These are phyloP conservation scores for Citrus maxima DNA, from an alignment of 345 rosid genomes.

Conservation along the genomic window DNA sequence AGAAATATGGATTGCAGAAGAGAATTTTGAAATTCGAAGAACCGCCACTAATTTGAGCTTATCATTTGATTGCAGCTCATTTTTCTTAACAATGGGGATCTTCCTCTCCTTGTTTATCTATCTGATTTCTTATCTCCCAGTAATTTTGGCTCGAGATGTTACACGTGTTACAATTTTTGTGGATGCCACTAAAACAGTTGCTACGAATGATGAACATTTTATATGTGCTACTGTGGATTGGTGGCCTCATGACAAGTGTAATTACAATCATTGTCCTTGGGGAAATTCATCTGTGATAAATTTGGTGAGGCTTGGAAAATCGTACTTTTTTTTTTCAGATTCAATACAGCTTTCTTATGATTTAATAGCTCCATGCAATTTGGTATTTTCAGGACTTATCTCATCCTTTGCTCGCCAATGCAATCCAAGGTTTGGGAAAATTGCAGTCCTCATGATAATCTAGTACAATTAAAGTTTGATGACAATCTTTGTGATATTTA, in stretches of 20 bases:
- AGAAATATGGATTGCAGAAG: background rate
- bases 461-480: conserved; percentile 8
- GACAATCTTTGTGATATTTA: background rate
- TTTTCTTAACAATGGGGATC: conserved; percentile 43
- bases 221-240: conserved; percentile 94
- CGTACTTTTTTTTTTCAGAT: background rate
- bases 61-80: conserved; percentile 25
- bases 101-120: conserved; percentile 29
- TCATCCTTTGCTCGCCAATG: conserved; percentile 69
- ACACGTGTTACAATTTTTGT: conserved; percentile 40
- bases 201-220: conserved; percentile 73
- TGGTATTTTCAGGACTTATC: conserved; percentile 66
- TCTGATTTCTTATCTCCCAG: conserved; percentile 42
- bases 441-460: background rate
- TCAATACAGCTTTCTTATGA: background rate
- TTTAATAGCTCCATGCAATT: background rate
- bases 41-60: background rate
- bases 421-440: conserved; percentile 54
- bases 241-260: conserved; percentile 99
- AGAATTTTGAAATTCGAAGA: background rate
- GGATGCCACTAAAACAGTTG: conserved; percentile 46
- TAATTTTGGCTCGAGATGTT: conserved; percentile 43
- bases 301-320: conserved; percentile 44
- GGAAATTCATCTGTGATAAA: conserved; percentile 70
- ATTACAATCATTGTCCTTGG: conserved; percentile 94